These are phyloP conservation scores for Cordyceps tenuipes DNA, from an alignment of 2,329 filamentous ascomycete species.

Conservation along the genomic window DNA sequence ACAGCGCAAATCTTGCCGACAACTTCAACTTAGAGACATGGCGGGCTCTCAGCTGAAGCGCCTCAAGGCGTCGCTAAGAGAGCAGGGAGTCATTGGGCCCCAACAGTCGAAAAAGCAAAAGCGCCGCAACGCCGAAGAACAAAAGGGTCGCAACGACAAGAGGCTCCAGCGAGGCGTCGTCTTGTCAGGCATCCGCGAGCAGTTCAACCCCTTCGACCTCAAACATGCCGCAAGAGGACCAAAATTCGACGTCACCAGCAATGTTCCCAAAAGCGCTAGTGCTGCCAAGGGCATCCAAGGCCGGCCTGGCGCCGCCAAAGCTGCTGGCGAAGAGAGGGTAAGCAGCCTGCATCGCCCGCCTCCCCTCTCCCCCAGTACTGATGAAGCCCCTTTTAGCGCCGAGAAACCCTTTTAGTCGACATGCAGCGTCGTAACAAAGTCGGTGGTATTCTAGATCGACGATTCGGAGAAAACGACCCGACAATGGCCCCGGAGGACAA, in stretches of 20 bases:
- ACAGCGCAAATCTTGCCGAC: not conserved
- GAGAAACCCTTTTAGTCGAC: constrained; percentile 77
- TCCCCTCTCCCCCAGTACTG: constrained; percentile 7
- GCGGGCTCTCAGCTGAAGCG: constrained; percentile 94
- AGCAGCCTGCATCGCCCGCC: constrained; percentile 24
- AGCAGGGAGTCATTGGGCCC: constrained; percentile 82
- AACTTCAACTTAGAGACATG: constrained; percentile 45
- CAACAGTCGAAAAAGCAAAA: constrained; percentile 95
- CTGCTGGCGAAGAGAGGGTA: constrained; percentile 76
- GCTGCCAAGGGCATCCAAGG: constrained; percentile 55
- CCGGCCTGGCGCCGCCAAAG: constrained; percentile 76
- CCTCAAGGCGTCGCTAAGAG: constrained; percentile 80
- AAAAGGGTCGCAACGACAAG: constrained; percentile 58
- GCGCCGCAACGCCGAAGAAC: constrained; percentile 61
- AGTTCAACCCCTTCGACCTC: constrained; percentile 97
- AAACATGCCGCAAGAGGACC: constrained; percentile 68
- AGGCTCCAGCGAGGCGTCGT: constrained; percentile 69
- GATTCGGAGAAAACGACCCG: constrained; percentile 93
- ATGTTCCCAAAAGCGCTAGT: constrained; percentile 44
- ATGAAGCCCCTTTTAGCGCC: constrained; percentile 42
- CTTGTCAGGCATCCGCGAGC: constrained; percentile 79
- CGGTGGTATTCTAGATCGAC: constrained; percentile 83
- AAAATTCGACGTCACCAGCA: constrained; percentile 79
- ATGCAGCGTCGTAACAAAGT: constrained; percentile 85
- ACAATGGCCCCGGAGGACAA: constrained; percentile 89